These are phyloP conservation scores for Sorghum bicolor DNA, from an alignment of 176 grass and related monocot species.

Conservation along the genomic window Sorghum_bicolor_NCBIv3 NC_012872.2:6401001-6401500, in stretches of 20 bases:
- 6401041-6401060: constrained; percentile 89
- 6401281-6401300: neutral
- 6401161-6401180: neutral
- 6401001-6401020: constrained; percentile 68
- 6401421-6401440: neutral
- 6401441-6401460: constrained; percentile 1
- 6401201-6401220: no score
- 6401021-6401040: constrained; percentile 89
- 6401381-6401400: neutral
- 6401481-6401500: neutral
- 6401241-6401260: neutral
- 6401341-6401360: neutral
- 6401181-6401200: neutral
- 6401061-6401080: constrained; percentile 91
- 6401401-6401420: neutral
- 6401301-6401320: neutral
- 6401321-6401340: neutral
- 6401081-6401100: constrained; percentile 36
- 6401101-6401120: neutral
- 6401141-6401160: neutral
- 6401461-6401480: neutral
- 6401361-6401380: neutral
- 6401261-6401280: neutral
- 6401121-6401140: neutral
- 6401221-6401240: neutral